Evolutionary conservation across 176 grass and related monocot species (phyloP).

Genomic region (Dendrocalamus sinicus): DNA sequence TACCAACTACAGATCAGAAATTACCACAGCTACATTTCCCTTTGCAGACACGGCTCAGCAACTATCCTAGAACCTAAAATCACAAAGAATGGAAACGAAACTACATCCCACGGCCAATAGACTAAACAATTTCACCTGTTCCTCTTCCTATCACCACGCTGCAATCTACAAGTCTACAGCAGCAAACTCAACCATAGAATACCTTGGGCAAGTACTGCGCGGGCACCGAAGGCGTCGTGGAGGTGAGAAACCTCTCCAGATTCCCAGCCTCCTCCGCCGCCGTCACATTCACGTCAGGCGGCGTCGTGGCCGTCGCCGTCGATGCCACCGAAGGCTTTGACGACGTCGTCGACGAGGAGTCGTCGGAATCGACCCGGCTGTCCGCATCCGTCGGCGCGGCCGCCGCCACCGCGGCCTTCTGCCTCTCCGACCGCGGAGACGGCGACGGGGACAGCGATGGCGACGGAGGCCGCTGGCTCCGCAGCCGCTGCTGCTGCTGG

Average conservation of each 20-base stretch:
- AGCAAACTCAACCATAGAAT: conserved; percentile 3
- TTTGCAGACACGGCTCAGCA: background rate
- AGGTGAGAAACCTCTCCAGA: conserved; percentile 78
- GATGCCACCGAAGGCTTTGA: conserved; percentile 56
- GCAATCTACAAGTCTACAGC: background rate
- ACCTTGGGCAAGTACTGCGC: conserved; percentile 68
- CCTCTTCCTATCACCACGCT: background rate
- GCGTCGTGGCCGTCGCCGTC: conserved; percentile 20
- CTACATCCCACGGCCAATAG: background rate
- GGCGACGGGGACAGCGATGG: conserved; percentile 46
- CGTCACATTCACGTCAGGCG: conserved; percentile 20
- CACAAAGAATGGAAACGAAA: background rate
- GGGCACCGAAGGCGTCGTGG: conserved; percentile 72
- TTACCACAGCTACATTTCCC: background rate
- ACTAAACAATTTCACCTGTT: background rate
- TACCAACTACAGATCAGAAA: background rate
- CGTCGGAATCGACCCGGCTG: conserved; percentile 62
- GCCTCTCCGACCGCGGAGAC: conserved; percentile 46
- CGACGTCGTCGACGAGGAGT: conserved; percentile 67
- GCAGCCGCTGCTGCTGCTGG: conserved; percentile 60
- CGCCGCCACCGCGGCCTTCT: conserved; percentile 19
- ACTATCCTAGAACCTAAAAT: background rate
- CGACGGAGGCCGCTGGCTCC: conserved; percentile 45
- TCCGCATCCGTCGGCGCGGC: conserved; percentile 42
- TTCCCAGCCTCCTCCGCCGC: conserved; percentile 54